Conservation (phyloP, 1,139 yeast species). For the Pneumocystis canis region DNA sequence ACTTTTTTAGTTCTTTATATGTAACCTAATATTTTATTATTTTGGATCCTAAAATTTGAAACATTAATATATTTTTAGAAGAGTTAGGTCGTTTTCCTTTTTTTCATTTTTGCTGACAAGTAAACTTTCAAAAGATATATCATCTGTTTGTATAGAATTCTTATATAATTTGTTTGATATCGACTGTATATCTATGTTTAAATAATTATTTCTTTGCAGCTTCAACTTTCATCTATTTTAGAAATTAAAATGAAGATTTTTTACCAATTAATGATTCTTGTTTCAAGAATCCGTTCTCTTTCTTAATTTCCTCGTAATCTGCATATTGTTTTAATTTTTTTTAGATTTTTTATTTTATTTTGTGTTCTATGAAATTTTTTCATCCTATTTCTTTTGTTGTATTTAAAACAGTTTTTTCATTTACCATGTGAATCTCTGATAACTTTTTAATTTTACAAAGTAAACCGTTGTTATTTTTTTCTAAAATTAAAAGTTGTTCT, state of each 20-base stretch:
- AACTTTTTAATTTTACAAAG: constrained; percentile 38
- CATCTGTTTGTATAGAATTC: constrained; percentile 13
- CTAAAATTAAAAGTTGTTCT: neutral
- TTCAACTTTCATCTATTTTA: constrained; percentile 25
- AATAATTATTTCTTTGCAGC: constrained; percentile 16
- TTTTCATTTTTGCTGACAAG: constrained; percentile 46
- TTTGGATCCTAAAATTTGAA: neutral
- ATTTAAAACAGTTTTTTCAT: neutral
- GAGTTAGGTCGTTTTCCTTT: constrained; percentile 46
- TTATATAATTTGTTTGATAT: constrained; percentile 26
- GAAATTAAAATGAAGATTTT: neutral
- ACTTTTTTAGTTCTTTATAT: neutral
- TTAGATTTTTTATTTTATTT: neutral
- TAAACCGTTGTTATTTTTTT: neutral
- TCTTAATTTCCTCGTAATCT: constrained; percentile 67
- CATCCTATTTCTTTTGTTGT: neutral
- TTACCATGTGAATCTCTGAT: constrained; percentile 16
- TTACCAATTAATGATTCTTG: constrained; percentile 25
- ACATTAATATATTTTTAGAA: constrained; percentile 27
- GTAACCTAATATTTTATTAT: constrained; percentile 23
- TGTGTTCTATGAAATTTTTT: neutral
- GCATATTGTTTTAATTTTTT: constrained; percentile 51
- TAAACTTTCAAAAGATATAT: constrained; percentile 24
- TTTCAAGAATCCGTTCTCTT: constrained; percentile 55
- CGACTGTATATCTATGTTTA: constrained; percentile 23